These are phyloP conservation scores for Phytophthora cactorum DNA, from an alignment of 352 stramenopile genomes.

Conservation along the genomic window DNA sequence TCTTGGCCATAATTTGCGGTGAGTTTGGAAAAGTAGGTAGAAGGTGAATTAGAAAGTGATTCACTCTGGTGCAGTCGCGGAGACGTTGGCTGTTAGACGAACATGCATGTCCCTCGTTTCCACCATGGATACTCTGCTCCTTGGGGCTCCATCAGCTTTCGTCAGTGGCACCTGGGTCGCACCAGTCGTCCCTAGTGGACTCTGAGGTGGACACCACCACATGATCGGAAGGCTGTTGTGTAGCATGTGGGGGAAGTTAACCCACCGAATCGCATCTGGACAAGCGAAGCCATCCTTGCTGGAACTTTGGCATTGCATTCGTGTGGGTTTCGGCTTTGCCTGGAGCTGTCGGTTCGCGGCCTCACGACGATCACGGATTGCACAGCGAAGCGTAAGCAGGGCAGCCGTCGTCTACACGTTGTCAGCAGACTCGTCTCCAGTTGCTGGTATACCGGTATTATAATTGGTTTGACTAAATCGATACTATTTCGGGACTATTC, in stretches of 20 bases:
- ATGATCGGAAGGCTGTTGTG: slow-evolving; percentile 15
- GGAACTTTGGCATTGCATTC: background rate
- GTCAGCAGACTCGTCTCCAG: slow-evolving; percentile 9
- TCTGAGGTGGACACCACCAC: slow-evolving; percentile 14
- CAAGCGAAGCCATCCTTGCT: background rate
- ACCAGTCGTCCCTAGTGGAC: background rate
- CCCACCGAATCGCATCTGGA: slow-evolving; percentile 3
- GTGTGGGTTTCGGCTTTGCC: background rate
- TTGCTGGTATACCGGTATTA: background rate
- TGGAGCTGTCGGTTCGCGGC: background rate
- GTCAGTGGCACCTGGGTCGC: slow-evolving; percentile 11
- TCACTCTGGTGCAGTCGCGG: background rate
- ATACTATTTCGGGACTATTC: too few species aligned
- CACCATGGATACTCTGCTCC: background rate
- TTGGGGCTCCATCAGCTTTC: slow-evolving; percentile 16
- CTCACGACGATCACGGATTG: background rate
- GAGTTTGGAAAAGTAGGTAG: background rate
- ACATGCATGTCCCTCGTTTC: slow-evolving; percentile 1
- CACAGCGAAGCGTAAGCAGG: background rate
- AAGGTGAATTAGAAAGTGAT: slow-evolving; percentile 26
- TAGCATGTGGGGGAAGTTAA: slow-evolving; percentile 4
- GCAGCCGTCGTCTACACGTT: slow-evolving; percentile 2
- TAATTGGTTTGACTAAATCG: too few species aligned
- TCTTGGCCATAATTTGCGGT: slow-evolving; percentile 14
- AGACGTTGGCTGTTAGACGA: background rate